Base-by-base conservation (phyloP, 768 basidiomycete genomes). In the Trametes coccinea region DNA sequence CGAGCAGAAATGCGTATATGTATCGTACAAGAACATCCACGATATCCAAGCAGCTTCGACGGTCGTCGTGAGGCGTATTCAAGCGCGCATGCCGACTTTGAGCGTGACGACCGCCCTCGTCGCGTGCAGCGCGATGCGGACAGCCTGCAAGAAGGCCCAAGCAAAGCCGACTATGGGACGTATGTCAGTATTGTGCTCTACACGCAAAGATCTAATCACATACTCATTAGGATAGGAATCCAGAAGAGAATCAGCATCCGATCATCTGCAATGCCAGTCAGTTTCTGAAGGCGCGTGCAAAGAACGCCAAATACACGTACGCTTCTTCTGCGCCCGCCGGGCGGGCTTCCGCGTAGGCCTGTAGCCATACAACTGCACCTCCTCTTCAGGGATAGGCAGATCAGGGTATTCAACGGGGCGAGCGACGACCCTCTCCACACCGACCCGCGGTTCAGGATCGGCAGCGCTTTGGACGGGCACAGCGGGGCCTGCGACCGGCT, bases 181-280 rank as follows among this genome's bases (percentile, higher is more conserved):
- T 10, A 8, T 27, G 55, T 41, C 22, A 59, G 55, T 55, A 2
- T 62, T 45, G 9, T 43, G 7, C 37, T 33, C 40, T 5, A 14
- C 39, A 2, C n/a, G 44, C 33, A 43, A 66, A 6, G 29, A 4
- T 2, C 6, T 43, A 31, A 9, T 44, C 9, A 85, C 90, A 77
- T 67, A 93, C 91, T 74, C 61, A 93, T 73, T 8, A 94, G 78
- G 69, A 93, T 90, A 16, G 92, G 92, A 67, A 94, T 79, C 92
- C 92, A 94, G 78, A 94, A 94, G 44, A 89, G 70, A 39, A 91
- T 69, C 48, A 94, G 82, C 92, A 94, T 94, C 44, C 85, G 86
- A 71, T 94, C 92, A 74, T 88, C 90, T 92, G 68, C 33, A 60
- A 62, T 1, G 41, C 29, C 14, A 46, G 13, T 67, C 11, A 60